These are phyloP conservation scores for Brettanomyces bruxellensis DNA, from an alignment of 805 yeast genomes.

Conservation along the genomic window DNA sequence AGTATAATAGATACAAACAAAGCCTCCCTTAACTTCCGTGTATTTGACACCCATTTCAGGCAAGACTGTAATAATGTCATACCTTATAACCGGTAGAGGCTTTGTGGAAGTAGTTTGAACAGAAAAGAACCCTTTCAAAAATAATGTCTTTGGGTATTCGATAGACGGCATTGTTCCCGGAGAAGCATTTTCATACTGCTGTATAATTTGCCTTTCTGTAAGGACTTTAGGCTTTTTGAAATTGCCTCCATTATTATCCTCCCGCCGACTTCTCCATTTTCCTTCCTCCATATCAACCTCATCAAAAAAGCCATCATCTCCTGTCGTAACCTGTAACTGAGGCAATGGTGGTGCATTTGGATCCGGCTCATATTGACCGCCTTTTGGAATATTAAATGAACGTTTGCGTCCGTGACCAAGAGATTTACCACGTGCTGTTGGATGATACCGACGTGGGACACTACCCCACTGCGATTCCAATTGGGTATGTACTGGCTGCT, in stretches of 20 bases:
- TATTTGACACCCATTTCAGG: constrained; percentile 69
- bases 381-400: constrained; percentile 31
- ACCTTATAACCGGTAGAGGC: constrained; percentile 80
- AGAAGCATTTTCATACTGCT: constrained; percentile 42
- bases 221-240: constrained; percentile 23
- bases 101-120: constrained; percentile 94
- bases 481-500: neutral
- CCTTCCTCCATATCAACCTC: constrained; percentile 37
- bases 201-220: constrained; percentile 39
- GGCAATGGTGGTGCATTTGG: constrained; percentile 38
- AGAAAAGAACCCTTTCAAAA: constrained; percentile 86
- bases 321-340: constrained; percentile 22
- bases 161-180: constrained; percentile 87
- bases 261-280: neutral
- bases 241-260: neutral
- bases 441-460: constrained; percentile 37
- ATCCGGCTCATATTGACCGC: constrained; percentile 10
- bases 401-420: constrained; percentile 73
- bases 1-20: constrained; percentile 67
- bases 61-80: constrained; percentile 71
- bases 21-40: constrained; percentile 91
- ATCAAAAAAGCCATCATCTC: constrained; percentile 51
- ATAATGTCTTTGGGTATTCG: constrained; percentile 84
- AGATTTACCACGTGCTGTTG: constrained; percentile 82
- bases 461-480: neutral